Percentiles rank a stretch among this genome's conserved stretches.
phyloP scores from a whole-genome alignment of 192 early-diverging fungal species.

The Linnemannia zychae region DNA sequence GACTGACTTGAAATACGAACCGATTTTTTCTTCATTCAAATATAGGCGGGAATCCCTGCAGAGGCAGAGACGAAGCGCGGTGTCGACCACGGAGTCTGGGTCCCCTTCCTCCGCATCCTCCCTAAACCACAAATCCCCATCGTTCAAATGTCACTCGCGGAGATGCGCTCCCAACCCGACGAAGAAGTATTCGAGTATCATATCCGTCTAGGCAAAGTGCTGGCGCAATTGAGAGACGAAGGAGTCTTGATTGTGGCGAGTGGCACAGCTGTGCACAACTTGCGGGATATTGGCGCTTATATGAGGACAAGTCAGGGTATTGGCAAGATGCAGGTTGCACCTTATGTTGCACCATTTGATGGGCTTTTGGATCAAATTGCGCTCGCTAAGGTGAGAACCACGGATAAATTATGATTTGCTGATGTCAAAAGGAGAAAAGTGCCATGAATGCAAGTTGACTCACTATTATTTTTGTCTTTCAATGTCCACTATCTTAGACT shows the following conservation, averaged over 20 bases:
- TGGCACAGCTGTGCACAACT: conserved; percentile 77
- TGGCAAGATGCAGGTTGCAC: conserved; percentile 44
- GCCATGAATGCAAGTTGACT: not conserved
- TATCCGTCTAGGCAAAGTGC: conserved; percentile 64
- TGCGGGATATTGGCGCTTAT: conserved; percentile 62
- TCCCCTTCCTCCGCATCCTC: conserved; percentile 74
- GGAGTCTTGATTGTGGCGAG: conserved; percentile 75
- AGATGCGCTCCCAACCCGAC: conserved; percentile 34
- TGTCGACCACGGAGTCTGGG: conserved; percentile 81
- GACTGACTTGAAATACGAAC: not conserved
- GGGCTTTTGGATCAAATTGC: conserved; percentile 65
- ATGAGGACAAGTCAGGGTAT: conserved; percentile 12
- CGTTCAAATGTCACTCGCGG: conserved; percentile 73
- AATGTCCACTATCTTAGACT: conserved; percentile 10
- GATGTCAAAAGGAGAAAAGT: not conserved
- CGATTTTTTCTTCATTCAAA: not conserved
- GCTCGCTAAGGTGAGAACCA: conserved; percentile 20
- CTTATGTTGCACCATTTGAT: conserved; percentile 72
- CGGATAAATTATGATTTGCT: too few relatives aligned
- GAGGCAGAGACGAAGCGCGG: conserved; percentile 66
- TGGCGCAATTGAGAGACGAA: conserved; percentile 64
- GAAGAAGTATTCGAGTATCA: conserved; percentile 70
- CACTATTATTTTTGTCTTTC: conserved; percentile 2
- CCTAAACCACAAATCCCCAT: conserved; percentile 70
- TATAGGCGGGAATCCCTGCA: conserved; percentile 60